Evolutionary conservation across 1,139 yeast species (phyloP), one percentile per base, ranked within the genome.

Genomic region (Waltiozyma solani): DNA sequence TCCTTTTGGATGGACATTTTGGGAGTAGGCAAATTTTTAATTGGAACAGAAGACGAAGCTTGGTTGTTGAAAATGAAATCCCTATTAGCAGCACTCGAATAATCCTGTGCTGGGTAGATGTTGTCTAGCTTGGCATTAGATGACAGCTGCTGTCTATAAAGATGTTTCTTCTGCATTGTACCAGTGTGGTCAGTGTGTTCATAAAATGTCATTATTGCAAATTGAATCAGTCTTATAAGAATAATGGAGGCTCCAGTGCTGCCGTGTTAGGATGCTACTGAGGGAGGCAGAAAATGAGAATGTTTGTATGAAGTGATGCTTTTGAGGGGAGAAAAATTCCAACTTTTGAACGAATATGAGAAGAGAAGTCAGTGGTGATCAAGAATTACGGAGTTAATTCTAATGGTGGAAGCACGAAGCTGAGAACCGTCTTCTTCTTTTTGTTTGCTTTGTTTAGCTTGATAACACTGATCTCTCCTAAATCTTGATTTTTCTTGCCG

Each of bases 1-100:
- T 32, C 17, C 15, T 15, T 32, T 13, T 34, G n/a, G 14, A 18
- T 27, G 34, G 30, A 34, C 34, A 11, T 29, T 34, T 35, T 34
- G 30, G 18, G 36, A 20, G 32, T 26, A 31, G 21, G 34, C 11
- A 12, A 36, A 24, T 20, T 31, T 21, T 15, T 38, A n/a, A 14
- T 36, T n/a, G n/a, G n/a, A 33, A 18, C 11, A n/a, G 9, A 20
- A 18, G 11, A 8, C 13, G 21, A 8, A 5, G 4, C 14, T 8
- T 11, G n/a, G 18, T 8, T 8, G 19, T 21, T 9, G 21, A 12
- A 10, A 14, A 18, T 5, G 12, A 15, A 34, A 25, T 25, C 24
- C 11, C n/a, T 34, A 13, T 13, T 20, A 3, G 31, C 25, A 17
- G 8, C 13, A n/a, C 31, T 14, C 17, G 36, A 4, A 23, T 20